Base-by-base conservation (phyloP, 2,329 filamentous ascomycete genomes). In the Penicillium palitans region DNA sequence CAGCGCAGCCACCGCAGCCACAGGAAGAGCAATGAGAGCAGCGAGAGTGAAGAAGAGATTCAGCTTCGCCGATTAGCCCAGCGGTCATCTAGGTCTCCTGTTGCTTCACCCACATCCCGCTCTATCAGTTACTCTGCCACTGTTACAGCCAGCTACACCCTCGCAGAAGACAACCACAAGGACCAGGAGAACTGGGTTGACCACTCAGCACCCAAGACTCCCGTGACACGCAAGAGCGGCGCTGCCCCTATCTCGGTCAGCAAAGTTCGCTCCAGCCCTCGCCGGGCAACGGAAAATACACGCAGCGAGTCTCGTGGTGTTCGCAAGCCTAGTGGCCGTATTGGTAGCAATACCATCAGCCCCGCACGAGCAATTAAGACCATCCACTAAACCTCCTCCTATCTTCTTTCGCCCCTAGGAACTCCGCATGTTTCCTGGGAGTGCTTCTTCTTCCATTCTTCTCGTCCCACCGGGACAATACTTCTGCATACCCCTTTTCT, bases 41-140 rank as follows among this genome's bases (percentile, higher is more conserved):
- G 80, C 47, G 90, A 95, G 71, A 90, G 88, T 21, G 92, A 96
- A 60, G 91, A 96, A 70, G 91, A 96, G 72, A 84, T 86, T 68
- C 89, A 92, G 69, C 78, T 96, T 46, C 88, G 91, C 50, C 86
- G 91, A 81, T 84, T 86, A 62, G 84, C 85, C 27, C 85, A 87
- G 80, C 85, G 84, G 63, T 58, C 85, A 81, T 68, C 88, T 83
- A 67, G 90, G 87, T 78, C 79, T 78, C 40, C 89, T 83, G 21
- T 84, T 83, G 64, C 89, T 83, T 55, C 90, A 83, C 35, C 84
- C 79, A 58, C 82, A 80, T 67, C 82, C 73, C 83, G 90, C 48
- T 90, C 91, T 0, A 84, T 90, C 57, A 92, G 89, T 74, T 90
- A 91, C 74, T 88, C 86, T 4, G 88, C 87, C 3, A 90, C 87